Base-by-base conservation (phyloP, 2,329 filamentous ascomycete species). In the Rutstroemia sp. region DNA sequence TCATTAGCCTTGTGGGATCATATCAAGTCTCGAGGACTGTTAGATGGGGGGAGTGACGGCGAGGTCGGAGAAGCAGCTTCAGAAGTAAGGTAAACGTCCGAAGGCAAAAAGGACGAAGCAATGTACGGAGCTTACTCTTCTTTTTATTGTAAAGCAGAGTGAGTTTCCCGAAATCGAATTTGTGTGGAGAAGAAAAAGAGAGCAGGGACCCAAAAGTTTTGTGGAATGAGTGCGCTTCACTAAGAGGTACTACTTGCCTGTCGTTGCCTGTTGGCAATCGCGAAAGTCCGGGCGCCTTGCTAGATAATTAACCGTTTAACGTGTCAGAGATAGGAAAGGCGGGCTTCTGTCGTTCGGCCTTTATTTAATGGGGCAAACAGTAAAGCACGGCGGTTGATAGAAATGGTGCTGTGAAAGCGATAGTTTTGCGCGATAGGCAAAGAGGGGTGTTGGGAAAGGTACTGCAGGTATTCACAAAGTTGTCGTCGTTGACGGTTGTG, bases 1-100 rank as follows among this genome's bases (percentile, higher is more conserved):
- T 60, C 56, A 63, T 68, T 69, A 69, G 67, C 65, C 61, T 64
- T 63, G 52, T 57, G 39, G 46, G 57, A 39, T 38, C 23, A 53
- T 53, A 38, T 27, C 39, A 5, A 34, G 34, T 53, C 19, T 53
- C 30, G 51, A 47, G 2, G 2, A 54, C 9, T 27, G 30, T 48
- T 25, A 21, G 14, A n/a, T 38, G 21, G 27, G 38, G 44, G 44
- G 25, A 40, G 44, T 30, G 44, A 38, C 45, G 40, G 47, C 19
- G 44, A 48, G 42, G 44, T 48, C 30, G 51, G 19, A 27, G 25
- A 42, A 17, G 21, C 5, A 30, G 34, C 51, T 48, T 54, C 21
- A 48, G 47, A 27, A 27, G 36, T 21, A 48, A 48, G 27, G 34
- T 48, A n/a, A 19, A 48, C 19, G 10, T 16, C 27, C 7, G 4